phyloP scores from a whole-genome alignment of 148 eudicot species.

The Amaranthus cruentus region DNA sequence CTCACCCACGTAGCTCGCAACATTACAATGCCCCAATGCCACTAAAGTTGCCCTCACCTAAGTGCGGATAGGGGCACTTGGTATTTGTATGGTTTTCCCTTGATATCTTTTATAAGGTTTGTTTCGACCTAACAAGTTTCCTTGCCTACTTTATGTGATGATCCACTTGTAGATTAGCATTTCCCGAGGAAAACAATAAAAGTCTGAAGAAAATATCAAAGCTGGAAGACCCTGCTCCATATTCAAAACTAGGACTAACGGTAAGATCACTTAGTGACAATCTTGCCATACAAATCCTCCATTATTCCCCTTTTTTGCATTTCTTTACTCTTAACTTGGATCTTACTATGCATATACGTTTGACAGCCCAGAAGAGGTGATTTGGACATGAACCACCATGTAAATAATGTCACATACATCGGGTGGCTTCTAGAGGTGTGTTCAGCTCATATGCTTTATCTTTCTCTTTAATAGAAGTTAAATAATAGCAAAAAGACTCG shows the following conservation, averaged over 20 bases:
- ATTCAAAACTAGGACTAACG: slow-evolving; percentile 67
- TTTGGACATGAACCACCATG: slow-evolving; percentile 96
- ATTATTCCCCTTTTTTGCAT: not conserved
- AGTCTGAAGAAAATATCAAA: slow-evolving; percentile 83
- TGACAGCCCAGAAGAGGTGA: slow-evolving; percentile 95
- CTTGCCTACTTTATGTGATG: slow-evolving; percentile 5
- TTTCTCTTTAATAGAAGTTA: too few species aligned
- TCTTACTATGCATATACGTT: slow-evolving; percentile 5
- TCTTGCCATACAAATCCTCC: not conserved
- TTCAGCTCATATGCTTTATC: slow-evolving; percentile 7
- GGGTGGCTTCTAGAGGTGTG: slow-evolving; percentile 94
- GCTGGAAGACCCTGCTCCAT: slow-evolving; percentile 67
- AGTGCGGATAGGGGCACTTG: too few species aligned
- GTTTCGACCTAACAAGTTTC: not conserved
- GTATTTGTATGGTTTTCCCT: too few species aligned
- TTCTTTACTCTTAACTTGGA: slow-evolving; percentile 10
- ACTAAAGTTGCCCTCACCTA: too few species aligned
- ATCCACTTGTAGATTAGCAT: slow-evolving; percentile 54
- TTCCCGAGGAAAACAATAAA: slow-evolving; percentile 79
- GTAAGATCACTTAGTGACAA: slow-evolving; percentile 35
- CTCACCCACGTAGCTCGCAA: not conserved
- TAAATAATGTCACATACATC: slow-evolving; percentile 88
- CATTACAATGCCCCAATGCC: too few species aligned
- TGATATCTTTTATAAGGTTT: too few species aligned
- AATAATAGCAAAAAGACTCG: too few species aligned